Evolutionary conservation across 345 rosid genomes (phyloP).

Genomic region (Isatis tinctoria): DNA sequence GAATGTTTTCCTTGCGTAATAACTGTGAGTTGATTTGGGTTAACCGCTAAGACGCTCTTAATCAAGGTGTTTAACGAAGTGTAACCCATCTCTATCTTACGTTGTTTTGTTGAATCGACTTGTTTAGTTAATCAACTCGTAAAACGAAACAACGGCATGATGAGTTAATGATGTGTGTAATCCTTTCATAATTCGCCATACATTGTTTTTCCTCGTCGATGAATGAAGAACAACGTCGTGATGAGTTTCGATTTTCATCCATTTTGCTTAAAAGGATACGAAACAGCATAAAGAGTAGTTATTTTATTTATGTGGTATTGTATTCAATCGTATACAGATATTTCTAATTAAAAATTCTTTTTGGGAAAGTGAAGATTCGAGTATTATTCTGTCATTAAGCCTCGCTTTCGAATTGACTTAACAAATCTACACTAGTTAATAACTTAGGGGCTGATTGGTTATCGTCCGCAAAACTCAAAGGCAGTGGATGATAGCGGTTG

Average conservation of each 20-base stretch:
- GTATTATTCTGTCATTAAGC: background rate
- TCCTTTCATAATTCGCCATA: background rate
- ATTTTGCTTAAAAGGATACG: background rate
- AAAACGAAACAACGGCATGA: background rate
- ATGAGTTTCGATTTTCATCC: background rate
- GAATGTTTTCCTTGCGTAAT: too few species aligned
- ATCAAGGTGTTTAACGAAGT: background rate
- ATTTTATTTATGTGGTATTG: background rate
- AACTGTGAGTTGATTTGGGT: too few species aligned
- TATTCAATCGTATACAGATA: background rate
- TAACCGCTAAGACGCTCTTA: background rate
- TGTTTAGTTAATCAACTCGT: background rate
- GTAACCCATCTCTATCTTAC: background rate
- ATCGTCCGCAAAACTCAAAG: too few species aligned
- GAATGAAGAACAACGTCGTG: background rate
- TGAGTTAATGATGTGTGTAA: background rate
- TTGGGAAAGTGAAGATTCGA: constrained; percentile 15
- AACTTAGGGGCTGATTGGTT: too few species aligned
- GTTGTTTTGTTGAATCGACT: background rate
- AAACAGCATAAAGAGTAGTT: background rate
- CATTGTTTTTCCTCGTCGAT: background rate
- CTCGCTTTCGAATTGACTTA: constrained; percentile 9
- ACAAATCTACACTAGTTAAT: too few species aligned
- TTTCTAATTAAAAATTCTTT: background rate
- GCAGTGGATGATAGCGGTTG: too few species aligned